Evolutionary conservation across 371 early-diverging fungal genomes (phyloP), one percentile per base, ranked within the genome.

Genomic region (Umbelopsis sp.): DNA sequence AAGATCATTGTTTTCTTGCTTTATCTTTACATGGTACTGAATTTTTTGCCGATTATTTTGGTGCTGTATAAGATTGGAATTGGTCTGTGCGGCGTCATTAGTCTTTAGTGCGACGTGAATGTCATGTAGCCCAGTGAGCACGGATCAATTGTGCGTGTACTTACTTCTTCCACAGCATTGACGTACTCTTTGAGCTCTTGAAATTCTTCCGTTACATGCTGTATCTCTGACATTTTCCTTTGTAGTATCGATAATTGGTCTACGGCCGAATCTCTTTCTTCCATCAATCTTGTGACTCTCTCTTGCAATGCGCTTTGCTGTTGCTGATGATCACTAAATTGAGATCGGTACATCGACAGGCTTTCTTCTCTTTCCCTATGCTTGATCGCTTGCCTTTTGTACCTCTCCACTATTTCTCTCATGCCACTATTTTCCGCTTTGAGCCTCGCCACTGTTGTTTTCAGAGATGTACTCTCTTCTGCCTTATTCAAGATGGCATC

Each of bases 11-110:
- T 80, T 80, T 63, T 80, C 82, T 65, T 80, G 77, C 65, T 80
- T 80, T 65, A 80, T 80, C 78, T 80, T 76, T 63, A 80, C 75
- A 48, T 80, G 81, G 29, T 80, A 80, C 68, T 80, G 80, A 0
- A 80, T 75, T 57, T 80, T 80, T 46, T 80, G 81, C 46, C 74
- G 78, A 25, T 70, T 69, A 41, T 80, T 80, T 65, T 79, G 72
- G 63, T 80, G 81, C 69, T 81, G 73, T 73, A 80, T 72, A 18
- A 57, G 57, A 35, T 57, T 29, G n/a, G 57, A 73, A n/a, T 41
- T 77, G 73, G 50, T 72, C 71, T 48, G 72, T 77, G 44, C 72
- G 63, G 32, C 65, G 63, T 16, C 69, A 75, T 16, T 44, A 32
- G 32, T 7, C 18, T 44, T 35, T 25, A n/a, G 48, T 57, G 35